Evolutionary conservation across 306 rosid species (phyloP).

Genomic region (Inga oerstediana): DNA sequence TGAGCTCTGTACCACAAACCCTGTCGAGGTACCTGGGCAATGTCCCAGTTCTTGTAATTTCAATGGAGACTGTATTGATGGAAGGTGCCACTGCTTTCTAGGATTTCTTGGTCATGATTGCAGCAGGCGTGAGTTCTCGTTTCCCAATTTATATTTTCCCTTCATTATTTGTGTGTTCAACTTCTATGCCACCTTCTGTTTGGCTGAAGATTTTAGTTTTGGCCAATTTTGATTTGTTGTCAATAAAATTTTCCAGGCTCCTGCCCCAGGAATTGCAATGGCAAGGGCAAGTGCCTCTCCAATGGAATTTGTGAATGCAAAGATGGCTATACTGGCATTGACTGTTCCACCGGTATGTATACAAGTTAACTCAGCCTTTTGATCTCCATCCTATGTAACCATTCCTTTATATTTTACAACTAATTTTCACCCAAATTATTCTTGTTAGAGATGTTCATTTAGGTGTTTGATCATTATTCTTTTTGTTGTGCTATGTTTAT

Average conservation of each 20-base stretch:
- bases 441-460: slow-evolving; percentile 8
- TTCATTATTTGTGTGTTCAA: not conserved
- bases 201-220: slow-evolving; percentile 11
- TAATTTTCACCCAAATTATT: slow-evolving; percentile 15
- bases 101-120: slow-evolving; percentile 86
- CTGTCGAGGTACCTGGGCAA: slow-evolving; percentile 57
- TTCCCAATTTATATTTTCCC: slow-evolving; percentile 25
- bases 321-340: slow-evolving; percentile 83
- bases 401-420: not conserved
- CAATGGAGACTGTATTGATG: slow-evolving; percentile 94
- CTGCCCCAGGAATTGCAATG: slow-evolving; percentile 75
- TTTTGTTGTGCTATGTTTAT: not conserved
- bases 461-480: not conserved
- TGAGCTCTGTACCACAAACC: slow-evolving; percentile 73
- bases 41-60: slow-evolving; percentile 78
- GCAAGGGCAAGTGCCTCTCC: slow-evolving; percentile 81
- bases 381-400: not conserved
- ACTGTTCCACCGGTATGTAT: slow-evolving; percentile 87
- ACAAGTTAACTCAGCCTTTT: not conserved
- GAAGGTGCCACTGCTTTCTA: slow-evolving; percentile 81
- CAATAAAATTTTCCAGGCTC: slow-evolving; percentile 52
- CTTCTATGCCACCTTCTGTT: slow-evolving; percentile 35
- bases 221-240: not conserved
- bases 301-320: slow-evolving; percentile 83
- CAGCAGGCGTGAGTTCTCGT: slow-evolving; percentile 71